A percentile compares a stretch with the other conserved stretches of the same genome.
phyloP scores from a whole-genome alignment of 169 alveolate species.

The Perkinsus marinus region DNA sequence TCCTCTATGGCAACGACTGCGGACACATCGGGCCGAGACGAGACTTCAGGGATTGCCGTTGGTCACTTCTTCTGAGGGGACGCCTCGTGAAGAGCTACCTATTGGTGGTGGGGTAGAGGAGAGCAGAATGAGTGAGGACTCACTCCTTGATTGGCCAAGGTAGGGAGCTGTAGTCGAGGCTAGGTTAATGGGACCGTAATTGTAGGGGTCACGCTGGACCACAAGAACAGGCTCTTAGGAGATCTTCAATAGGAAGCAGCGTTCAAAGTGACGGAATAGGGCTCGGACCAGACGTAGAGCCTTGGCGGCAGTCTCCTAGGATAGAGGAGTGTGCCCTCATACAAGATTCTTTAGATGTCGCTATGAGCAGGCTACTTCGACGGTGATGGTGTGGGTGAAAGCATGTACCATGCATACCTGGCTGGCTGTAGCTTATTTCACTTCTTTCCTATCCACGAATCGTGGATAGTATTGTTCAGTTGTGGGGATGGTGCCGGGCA shows the following conservation, averaged over 20 bases:
- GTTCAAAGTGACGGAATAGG: too few species aligned
- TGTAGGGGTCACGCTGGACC: neutral
- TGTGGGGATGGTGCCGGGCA: too few species aligned
- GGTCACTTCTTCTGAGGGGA: too few species aligned
- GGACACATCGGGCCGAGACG: neutral
- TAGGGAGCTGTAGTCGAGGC: neutral
- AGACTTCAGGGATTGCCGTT: too few species aligned
- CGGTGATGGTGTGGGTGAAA: neutral
- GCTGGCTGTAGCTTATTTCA: neutral
- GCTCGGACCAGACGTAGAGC: too few species aligned
- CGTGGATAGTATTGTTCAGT: too few species aligned
- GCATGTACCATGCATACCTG: neutral
- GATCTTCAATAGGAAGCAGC: too few species aligned
- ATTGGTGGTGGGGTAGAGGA: too few species aligned
- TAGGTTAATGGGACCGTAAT: neutral
- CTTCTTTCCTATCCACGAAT: too few species aligned
- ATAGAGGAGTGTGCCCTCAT: neutral
- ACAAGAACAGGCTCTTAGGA: too few species aligned
- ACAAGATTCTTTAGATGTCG: neutral
- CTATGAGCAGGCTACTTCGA: neutral
- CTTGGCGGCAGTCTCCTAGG: too few species aligned
- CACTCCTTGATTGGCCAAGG: neutral
- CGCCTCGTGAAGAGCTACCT: too few species aligned
- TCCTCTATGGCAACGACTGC: neutral
- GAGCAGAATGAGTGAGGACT: neutral